A percentile compares a stretch with the other conserved stretches of the same genome.
Conservation (phyloP, 2,329 filamentous ascomycete species). For the Paraphaeosphaeria sporulosa region DNA sequence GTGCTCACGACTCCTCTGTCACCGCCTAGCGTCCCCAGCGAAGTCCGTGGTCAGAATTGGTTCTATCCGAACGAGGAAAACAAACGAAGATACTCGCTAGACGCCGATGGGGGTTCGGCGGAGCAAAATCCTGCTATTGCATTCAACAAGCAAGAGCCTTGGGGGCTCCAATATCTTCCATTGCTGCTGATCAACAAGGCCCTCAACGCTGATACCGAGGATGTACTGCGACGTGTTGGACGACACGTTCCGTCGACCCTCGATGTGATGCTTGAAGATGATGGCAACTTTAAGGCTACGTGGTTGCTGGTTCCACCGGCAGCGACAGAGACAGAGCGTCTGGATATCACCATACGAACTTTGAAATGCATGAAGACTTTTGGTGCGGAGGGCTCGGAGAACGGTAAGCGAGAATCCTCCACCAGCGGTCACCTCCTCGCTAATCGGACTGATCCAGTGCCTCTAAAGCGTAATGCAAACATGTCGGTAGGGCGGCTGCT, state of each 20-base stretch:
- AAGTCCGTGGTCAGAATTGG: constrained; percentile 10
- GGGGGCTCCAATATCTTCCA: constrained; percentile 9
- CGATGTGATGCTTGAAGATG: constrained; percentile 8
- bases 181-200: constrained; percentile 10
- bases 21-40: constrained; percentile 10
- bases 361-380: constrained; percentile 1
- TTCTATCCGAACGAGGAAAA: constrained; percentile 9
- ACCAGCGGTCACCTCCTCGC: not conserved
- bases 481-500: not conserved
- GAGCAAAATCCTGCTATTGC: constrained; percentile 8
- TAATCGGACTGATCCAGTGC: constrained; percentile 8
- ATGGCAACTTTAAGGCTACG: constrained; percentile 9
- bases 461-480: constrained; percentile 5
- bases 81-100: constrained; percentile 4
- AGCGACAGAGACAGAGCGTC: not conserved
- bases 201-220: constrained; percentile 5
- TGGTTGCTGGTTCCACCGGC: constrained; percentile 10
- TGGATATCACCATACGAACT: constrained; percentile 6
- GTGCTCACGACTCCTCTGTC: constrained; percentile 11
- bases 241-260: constrained; percentile 2
- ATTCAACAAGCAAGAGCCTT: constrained; percentile 4
- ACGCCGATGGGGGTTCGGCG: not conserved
- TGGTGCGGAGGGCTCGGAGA: not conserved
- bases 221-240: constrained; percentile 4
- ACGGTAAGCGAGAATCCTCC: constrained; percentile 7